Conservation (phyloP, 1,139 yeast species). For the Hyphopichia pseudoburtonii region DNA sequence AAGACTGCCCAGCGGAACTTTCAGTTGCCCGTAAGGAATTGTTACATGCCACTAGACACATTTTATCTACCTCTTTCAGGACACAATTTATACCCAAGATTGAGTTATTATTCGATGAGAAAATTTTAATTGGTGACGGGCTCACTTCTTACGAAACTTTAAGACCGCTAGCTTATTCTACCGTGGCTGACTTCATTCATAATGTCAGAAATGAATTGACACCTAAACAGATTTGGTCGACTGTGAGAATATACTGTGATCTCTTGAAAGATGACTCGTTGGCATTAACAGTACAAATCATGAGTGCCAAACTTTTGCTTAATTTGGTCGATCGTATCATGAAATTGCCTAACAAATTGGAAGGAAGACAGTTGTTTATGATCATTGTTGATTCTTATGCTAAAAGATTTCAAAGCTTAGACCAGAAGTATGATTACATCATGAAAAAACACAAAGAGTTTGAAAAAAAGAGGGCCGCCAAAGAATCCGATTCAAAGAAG, state of each 20-base stretch:
- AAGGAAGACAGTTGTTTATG: conserved; percentile 82
- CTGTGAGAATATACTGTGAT: conserved; percentile 80
- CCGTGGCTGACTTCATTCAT: conserved; percentile 94
- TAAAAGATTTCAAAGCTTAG: conserved; percentile 73
- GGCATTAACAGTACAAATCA: conserved; percentile 89
- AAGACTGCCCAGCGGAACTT: conserved; percentile 96
- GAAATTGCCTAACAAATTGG: conserved; percentile 78
- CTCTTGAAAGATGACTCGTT: conserved; percentile 79
- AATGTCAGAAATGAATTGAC: conserved; percentile 85
- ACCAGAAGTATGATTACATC: conserved; percentile 68
- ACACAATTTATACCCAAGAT: conserved; percentile 81
- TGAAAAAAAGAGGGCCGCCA: conserved; percentile 41
- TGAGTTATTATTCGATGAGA: conserved; percentile 80
- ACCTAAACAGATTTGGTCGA: conserved; percentile 82
- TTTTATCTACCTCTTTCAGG: conserved; percentile 84
- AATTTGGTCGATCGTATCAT: conserved; percentile 87
- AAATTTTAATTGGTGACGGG: conserved; percentile 88
- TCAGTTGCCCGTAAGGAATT: conserved; percentile 92
- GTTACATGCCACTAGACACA: conserved; percentile 91
- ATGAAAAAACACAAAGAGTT: conserved; percentile 60
- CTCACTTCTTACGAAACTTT: conserved; percentile 87
- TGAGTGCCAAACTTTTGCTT: conserved; percentile 90
- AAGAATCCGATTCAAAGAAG: conserved; percentile 45
- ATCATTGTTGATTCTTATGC: conserved; percentile 86
- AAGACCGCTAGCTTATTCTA: conserved; percentile 88